Evolutionary conservation across 2,329 filamentous ascomycete species (phyloP), one percentile per base, ranked within the genome.

Genomic region (Pseudogymnoascus sp.): DNA sequence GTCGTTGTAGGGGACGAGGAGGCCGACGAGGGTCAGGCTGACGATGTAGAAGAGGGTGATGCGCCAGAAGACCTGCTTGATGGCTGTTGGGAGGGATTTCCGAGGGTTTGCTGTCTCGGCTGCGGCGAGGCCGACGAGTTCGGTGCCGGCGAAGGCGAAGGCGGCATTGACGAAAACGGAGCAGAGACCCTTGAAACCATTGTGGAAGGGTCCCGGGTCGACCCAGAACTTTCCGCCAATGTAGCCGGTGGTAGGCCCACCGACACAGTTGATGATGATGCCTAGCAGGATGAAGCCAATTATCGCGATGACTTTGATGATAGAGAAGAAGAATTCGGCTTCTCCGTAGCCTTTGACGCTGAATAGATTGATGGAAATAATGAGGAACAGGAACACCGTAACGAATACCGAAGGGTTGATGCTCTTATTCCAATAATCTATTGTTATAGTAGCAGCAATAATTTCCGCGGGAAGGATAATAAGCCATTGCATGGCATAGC

Each of bases 61-160:
- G 71, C 93, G 88, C 92, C 93, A 97, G 76, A 96, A 96, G 21
- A 96, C 91, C 74, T 96, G 92, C 77, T 96, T 96, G 71, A 96
- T 86, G 11, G 93, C 93, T 0, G 87, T 91, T 0, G 93, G 93
- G 0, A 97, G 80, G 1, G 88, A 90, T 73, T 95, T 90, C 64
- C 88, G 83, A 2, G 89, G 89, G 71, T 91, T 91, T n/a, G 83
- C 85, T 1, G 89, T 89, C 74, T 93, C 89, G 33, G 89, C 89
- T 1, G 89, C 89, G 3, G 89, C 88, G 13, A 93, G 82, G 62
- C 89, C 89, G 60, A 91, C 87, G 10, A 91, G 80, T 72, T 92
- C 89, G 0, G 88, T 91, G 10, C 89, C 89, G 1, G 87, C 84
- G 69, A 91, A 92, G 65, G 89, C 81, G 70, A 92, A 92, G 8